phyloP scores from a whole-genome alignment of 805 yeast genomes.

The Cyberlindnera nakhonratchasimensis region DNA sequence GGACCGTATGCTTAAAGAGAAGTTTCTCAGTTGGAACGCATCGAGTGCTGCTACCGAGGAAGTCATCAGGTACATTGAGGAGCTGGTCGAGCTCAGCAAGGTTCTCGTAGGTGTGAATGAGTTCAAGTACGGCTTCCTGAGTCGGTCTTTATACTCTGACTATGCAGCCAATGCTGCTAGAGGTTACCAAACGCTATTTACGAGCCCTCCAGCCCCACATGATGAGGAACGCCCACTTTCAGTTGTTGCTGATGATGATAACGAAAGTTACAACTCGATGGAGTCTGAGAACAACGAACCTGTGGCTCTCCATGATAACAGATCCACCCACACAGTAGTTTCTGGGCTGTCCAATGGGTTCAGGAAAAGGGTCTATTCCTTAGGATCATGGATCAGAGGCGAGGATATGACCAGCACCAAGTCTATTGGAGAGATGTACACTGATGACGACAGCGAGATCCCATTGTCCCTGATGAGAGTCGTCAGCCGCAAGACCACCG shows the following conservation, averaged over 20 bases:
- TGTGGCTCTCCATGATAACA: slow-evolving; percentile 9
- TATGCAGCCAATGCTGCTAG: slow-evolving; percentile 41
- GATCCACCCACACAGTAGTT: neutral
- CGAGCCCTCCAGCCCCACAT: slow-evolving; percentile 6
- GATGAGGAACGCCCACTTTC: neutral
- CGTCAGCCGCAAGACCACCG: slow-evolving; percentile 22
- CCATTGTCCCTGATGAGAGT: slow-evolving; percentile 39
- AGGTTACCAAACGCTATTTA: slow-evolving; percentile 27
- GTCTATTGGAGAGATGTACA: slow-evolving; percentile 26
- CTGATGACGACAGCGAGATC: slow-evolving; percentile 28
- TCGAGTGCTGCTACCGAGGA: slow-evolving; percentile 47
- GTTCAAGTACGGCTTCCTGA: slow-evolving; percentile 48
- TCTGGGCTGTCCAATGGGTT: slow-evolving; percentile 27
- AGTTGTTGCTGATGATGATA: slow-evolving; percentile 6
- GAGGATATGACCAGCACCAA: slow-evolving; percentile 19
- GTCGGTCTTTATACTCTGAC: slow-evolving; percentile 42
- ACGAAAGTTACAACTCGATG: slow-evolving; percentile 7
- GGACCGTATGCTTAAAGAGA: slow-evolving; percentile 32
- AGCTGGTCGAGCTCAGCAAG: slow-evolving; percentile 39
- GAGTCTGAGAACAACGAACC: slow-evolving; percentile 9
- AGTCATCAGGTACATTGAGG: slow-evolving; percentile 47
- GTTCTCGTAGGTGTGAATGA: slow-evolving; percentile 45
- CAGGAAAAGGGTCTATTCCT: slow-evolving; percentile 35
- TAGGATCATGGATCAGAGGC: slow-evolving; percentile 31
- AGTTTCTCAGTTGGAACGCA: slow-evolving; percentile 50